Base-by-base conservation (phyloP, 192 early-diverging fungal species). In the Obelidium mucronatum region DNA sequence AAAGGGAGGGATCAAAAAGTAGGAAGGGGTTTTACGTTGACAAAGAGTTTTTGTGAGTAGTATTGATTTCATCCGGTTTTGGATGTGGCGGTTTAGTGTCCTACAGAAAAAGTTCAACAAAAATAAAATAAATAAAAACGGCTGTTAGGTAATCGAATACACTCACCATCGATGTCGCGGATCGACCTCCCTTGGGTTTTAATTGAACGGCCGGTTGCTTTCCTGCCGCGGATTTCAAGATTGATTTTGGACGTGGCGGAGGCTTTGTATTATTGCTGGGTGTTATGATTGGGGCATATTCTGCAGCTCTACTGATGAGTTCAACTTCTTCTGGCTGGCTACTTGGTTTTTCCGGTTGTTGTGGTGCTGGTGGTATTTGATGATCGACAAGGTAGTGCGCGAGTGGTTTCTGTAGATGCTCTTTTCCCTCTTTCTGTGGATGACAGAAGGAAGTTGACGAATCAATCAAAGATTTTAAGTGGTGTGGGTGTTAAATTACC, bases 351-450 rank as follows among this genome's bases (percentile, higher is more conserved):
- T 42, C 42, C 31, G 13, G 24, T 30, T 72, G 3, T 17, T 69
- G 44, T 13, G 35, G 24, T 11, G 40, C 15, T 0, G 48, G 30
- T 22, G 26, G 67, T n/a, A n/a, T n/a, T n/a, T n/a, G n/a, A n/a
- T n/a, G n/a, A 17, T 69, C 33, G 53, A 72, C 5, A 11, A 74
- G 42, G 39, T 62, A 72, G 22, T 54, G 52, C 33, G 82, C 69
- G 44, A 78, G 56, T 6, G 86, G 84, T 52, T 79, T 61, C 2
- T 82, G 76, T 17, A 87, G 66, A 13, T 79, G 74, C 52, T 79
- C 75, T 78, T 75, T 81, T 40, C 86, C 86, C 74, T 82, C 81
- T 82, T 83, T 86, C 85, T 86, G 44, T 17, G 34, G 48, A 44
- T 53, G 13, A 59, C 24, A 59, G 8, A 59, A 11, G 6, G 8